Base-by-base conservation (phyloP, 139 green algal genomes). In the Picochlorum sp. region DNA sequence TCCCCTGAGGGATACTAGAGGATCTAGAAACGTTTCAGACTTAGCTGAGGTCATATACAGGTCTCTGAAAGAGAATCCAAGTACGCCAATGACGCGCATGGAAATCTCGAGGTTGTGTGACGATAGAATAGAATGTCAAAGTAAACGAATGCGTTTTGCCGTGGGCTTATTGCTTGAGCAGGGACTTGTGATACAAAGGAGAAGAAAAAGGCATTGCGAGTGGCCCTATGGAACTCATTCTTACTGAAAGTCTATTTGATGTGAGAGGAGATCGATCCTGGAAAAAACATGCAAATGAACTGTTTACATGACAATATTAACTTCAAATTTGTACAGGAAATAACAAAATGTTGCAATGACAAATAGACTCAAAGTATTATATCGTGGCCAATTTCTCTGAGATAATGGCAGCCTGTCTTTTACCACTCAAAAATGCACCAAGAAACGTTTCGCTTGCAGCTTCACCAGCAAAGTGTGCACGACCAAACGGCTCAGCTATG, bases 381-480 rank as follows among this genome's bases (percentile, higher is more conserved):
- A 1, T 18, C 10, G 16, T 52, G 1, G 2, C 11, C 16, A 52
- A 8, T 52, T 71, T 41, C 11, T 15, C 38, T 41, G 62, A 51
- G 57, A 82, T 21, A 23, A 75, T 68, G 14, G 54, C 44, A 16
- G 76, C 85, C 71, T 89, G 83, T 3, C 81, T 59, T 68, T 80
- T 58, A 8, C 85, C 85, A 2, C 60, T 81, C 20, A 90, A 60
- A 61, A 85, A 74, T 10, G 85, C 85, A 5, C 85, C 85, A 14
- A 80, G 76, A 38, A 90, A 83, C 7, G 83, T 90, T 51, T 70
- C 67, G 24, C 73, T 83, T 16, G 85, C 82, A 60, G 82, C 81
- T 67, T 91, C 85, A 0, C 85, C 85, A 1, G 83, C 83, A 73
- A 91, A 91, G 24, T 84, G 67, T 14, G 90, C 13, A 4, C 76